Evolutionary conservation across 2,329 filamentous ascomycete genomes (phyloP).

Genomic region (Pyricularia sp.): DNA sequence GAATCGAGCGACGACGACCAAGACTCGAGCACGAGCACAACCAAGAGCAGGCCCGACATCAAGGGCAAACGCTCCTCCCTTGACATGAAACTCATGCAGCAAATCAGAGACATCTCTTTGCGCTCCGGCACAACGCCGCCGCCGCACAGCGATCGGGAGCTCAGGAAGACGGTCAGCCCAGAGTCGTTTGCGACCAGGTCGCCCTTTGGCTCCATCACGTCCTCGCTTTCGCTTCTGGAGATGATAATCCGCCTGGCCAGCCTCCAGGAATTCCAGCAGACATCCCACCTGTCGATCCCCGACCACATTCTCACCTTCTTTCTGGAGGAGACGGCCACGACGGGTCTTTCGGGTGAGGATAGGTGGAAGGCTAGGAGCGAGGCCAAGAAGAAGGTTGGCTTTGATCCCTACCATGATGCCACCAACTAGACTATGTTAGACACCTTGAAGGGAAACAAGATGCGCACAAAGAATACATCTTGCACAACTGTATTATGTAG

Average conservation of each 20-base stretch:
- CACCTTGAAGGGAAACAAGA: background rate
- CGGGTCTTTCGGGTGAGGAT: slow-evolving; percentile 36
- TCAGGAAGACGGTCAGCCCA: slow-evolving; percentile 9
- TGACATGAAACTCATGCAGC: slow-evolving; percentile 28
- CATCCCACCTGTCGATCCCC: slow-evolving; percentile 78
- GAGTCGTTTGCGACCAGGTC: slow-evolving; percentile 29
- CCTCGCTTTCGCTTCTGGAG: slow-evolving; percentile 68
- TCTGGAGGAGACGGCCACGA: slow-evolving; percentile 51
- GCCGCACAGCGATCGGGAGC: slow-evolving; percentile 6
- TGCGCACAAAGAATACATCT: no score
- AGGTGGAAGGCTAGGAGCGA: slow-evolving; percentile 33
- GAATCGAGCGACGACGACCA: slow-evolving; percentile 22
- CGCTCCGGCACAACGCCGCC: slow-evolving; percentile 5
- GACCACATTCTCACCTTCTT: slow-evolving; percentile 89
- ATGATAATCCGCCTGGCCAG: slow-evolving; percentile 79
- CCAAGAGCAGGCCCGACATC: slow-evolving; percentile 3
- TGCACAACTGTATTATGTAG: no score
- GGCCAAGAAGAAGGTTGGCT: slow-evolving; percentile 40
- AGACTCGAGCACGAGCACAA: slow-evolving; percentile 16
- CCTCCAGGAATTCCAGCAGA: slow-evolving; percentile 86
- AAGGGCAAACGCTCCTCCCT: slow-evolving; percentile 17
- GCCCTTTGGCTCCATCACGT: slow-evolving; percentile 42
- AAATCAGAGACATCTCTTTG: slow-evolving; percentile 31
- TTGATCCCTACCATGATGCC: slow-evolving; percentile 45
- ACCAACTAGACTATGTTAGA: background rate